Conservation (phyloP, 176 grass and related monocot genomes). For the Oropetium thomaeum region DNA sequence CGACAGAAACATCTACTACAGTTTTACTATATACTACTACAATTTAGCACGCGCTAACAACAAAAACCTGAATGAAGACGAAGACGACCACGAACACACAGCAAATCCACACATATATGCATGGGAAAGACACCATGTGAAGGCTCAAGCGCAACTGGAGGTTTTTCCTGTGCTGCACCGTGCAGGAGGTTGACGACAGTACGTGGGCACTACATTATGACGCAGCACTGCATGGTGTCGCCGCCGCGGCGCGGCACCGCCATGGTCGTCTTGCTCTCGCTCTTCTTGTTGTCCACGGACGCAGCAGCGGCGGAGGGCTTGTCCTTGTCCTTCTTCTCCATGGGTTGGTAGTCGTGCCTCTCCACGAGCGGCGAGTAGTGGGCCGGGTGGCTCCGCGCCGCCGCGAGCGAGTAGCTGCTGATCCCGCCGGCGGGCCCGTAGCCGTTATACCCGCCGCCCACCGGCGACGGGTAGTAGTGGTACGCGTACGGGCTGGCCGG, state of each 20-base stretch:
- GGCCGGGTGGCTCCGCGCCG: conserved; percentile 40
- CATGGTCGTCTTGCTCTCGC: neutral
- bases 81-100: neutral
- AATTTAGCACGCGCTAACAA: neutral
- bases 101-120: neutral
- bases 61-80: neutral
- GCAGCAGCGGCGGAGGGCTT: neutral
- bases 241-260: conserved; percentile 24
- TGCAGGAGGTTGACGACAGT: no score
- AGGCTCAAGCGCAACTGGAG: neutral
- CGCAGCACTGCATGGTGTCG: conserved; percentile 5
- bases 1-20: neutral
- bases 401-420: conserved; percentile 44
- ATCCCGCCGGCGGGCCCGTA: neutral
- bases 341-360: conserved; percentile 49
- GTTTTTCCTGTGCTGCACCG: neutral
- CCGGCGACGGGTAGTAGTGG: conserved; percentile 39
- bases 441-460: neutral
- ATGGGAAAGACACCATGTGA: neutral
- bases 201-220: conserved; percentile 23
- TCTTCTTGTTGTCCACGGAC: neutral
- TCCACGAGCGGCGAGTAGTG: conserved; percentile 51
- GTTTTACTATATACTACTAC: neutral
- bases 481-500: conserved; percentile 26
- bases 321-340: neutral